Evolutionary conservation across 495 filamentous ascomycete genomes (phyloP).

Genomic region (Hyaloscypha bicolor): DNA sequence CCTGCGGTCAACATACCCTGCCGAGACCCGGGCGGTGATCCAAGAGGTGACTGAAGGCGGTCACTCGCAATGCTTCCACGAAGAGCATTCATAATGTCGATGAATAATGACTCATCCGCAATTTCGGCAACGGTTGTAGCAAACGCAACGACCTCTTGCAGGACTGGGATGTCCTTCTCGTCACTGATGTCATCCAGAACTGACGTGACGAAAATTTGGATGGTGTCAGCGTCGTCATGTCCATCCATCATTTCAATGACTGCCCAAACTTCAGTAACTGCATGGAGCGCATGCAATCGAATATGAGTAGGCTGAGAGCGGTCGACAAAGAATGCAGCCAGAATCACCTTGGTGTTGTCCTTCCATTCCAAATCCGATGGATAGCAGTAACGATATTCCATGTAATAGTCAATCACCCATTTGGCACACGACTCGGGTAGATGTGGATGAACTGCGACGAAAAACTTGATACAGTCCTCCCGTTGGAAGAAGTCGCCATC

Average conservation of each 20-base stretch:
- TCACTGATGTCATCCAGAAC: constrained; percentile 52
- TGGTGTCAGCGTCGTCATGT: constrained; percentile 48
- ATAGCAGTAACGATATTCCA: constrained; percentile 65
- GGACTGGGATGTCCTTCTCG: constrained; percentile 54
- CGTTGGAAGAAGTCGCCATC: constrained; percentile 53
- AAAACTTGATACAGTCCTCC: constrained; percentile 69
- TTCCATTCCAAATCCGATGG: constrained; percentile 72
- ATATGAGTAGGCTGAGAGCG: constrained; percentile 63
- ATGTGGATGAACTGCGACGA: constrained; percentile 57
- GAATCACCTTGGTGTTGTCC: constrained; percentile 59
- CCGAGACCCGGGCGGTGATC: constrained; percentile 30
- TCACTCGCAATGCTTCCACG: constrained; percentile 43
- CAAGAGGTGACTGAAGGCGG: constrained; percentile 38
- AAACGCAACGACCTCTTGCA: constrained; percentile 54
- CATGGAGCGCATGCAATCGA: constrained; percentile 67
- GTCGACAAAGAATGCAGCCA: constrained; percentile 68
- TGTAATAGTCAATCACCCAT: constrained; percentile 60
- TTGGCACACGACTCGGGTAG: constrained; percentile 61
- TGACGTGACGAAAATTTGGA: constrained; percentile 45
- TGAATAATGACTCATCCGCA: constrained; percentile 51
- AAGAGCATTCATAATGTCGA: constrained; percentile 52
- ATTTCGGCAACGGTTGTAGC: constrained; percentile 50
- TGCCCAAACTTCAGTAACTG: constrained; percentile 68
- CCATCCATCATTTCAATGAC: constrained; percentile 56
- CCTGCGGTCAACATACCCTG: constrained; percentile 16